These are phyloP conservation scores for Lathyrus sativus DNA, from an alignment of 306 rosid species.

Conservation along the genomic window DNA sequence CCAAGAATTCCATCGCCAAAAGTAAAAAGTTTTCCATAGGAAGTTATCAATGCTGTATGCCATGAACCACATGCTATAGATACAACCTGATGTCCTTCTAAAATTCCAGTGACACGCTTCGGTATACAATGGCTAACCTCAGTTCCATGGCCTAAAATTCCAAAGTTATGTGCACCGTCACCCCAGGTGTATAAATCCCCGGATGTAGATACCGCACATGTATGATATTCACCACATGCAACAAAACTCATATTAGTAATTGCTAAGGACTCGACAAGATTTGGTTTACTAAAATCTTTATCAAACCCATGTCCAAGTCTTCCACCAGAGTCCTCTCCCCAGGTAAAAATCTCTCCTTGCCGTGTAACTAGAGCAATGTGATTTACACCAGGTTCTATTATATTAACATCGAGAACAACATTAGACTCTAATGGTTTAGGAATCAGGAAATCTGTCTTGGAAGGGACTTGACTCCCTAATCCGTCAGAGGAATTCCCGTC, in stretches of 20 bases:
- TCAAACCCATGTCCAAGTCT: conserved; percentile 91
- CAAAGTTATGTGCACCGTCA: conserved; percentile 75
- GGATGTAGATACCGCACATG: conserved; percentile 75
- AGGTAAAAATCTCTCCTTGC: conserved; percentile 97
- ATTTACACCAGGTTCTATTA: conserved; percentile 74
- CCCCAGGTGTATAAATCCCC: conserved; percentile 96
- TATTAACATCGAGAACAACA: conserved; percentile 91
- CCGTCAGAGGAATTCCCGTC: conserved; percentile 63
- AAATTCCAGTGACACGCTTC: conserved; percentile 61
- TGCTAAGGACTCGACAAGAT: conserved; percentile 78
- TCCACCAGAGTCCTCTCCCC: conserved; percentile 98
- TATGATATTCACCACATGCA: conserved; percentile 90
- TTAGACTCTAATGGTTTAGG: conserved; percentile 82
- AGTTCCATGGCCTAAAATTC: conserved; percentile 94
- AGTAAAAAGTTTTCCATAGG: conserved; percentile 77
- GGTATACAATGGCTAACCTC: conserved; percentile 82
- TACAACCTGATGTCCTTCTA: conserved; percentile 86
- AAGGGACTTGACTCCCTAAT: conserved; percentile 48
- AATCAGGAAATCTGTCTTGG: conserved; percentile 58
- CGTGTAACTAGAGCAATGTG: conserved; percentile 85
- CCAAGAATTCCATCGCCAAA: conserved; percentile 95
- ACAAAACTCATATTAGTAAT: conserved; percentile 58
- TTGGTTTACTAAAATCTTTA: conserved; percentile 62
- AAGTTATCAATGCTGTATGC: conserved; percentile 87
- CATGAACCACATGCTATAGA: conserved; percentile 90